Evolutionary conservation across 257 asterid species (phyloP), one percentile per base, ranked within the genome.

Genomic region (Nicotiana paniculata): DNA sequence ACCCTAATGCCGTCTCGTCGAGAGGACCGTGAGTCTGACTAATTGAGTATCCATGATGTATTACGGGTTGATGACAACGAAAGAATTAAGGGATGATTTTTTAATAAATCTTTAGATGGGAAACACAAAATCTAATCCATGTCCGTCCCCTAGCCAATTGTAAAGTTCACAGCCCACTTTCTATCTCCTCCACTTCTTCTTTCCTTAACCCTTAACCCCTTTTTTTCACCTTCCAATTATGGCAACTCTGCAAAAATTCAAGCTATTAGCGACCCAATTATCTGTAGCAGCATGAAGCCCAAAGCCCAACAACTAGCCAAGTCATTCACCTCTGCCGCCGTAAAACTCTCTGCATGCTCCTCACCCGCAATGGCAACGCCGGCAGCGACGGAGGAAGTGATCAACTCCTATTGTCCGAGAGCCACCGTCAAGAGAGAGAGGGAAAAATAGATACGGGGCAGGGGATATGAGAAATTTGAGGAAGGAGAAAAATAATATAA

Each of bases 161-260:
- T 72, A 72, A 72, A 72, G 21, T 72, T 24, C 18, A 72, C 21
- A 21, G 21, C 61, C 46, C 78, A 43, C 37, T 46, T 72, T 72
- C 78, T 13, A 46, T 46, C 39, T 46, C 68, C 35, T 62, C 4
- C 2, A 26, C 35, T 62, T 62, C 76, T 37, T 9, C 32, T 9
- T 68, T 37, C 3, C 51, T n/a, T n/a, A n/a, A 66, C 81, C 77
- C 28, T 11, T 84, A 18, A 68, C 82, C 9, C 62, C 48, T 3
- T 15, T 24, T n/a, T 39, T 39, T 37, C 9, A 24, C 55, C 68
- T 10, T 63, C 65, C 80, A n/a, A 32, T 5, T 18, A 4, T 93
- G 98, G 90, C 92, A 24, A 87, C 97, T 80, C 87, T 95, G 67
- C 99, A 96, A 87, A 96, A 93, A 89, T 96, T 96, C 88, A 93